Conservation (phyloP, 495 filamentous ascomycete genomes). For the Hapsidospora chrysogenum region DNA sequence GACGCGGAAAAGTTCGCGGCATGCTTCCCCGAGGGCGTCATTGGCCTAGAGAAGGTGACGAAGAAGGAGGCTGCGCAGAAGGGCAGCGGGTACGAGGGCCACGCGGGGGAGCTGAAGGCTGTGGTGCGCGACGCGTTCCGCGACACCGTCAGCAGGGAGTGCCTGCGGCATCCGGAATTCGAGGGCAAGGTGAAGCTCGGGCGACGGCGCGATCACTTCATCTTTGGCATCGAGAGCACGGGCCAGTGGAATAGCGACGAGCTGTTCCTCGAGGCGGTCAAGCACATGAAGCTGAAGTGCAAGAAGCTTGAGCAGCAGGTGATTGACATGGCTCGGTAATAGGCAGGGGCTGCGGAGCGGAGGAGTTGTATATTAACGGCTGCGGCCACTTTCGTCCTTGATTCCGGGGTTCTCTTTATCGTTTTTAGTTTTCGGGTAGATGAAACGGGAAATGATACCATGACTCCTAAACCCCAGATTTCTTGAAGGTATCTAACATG, state of each 20-base stretch:
- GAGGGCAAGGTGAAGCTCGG: conserved; percentile 88
- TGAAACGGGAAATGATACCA: neutral
- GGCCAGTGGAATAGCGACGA: conserved; percentile 85
- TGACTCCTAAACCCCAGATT: too few species aligned
- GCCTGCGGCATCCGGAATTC: conserved; percentile 83
- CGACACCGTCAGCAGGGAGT: conserved; percentile 90
- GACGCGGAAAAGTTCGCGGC: conserved; percentile 79
- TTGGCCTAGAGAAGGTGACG: conserved; percentile 59
- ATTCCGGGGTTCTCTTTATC: too few species aligned
- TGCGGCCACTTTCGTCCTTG: too few species aligned
- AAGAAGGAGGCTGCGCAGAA: conserved; percentile 41
- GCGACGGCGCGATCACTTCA: conserved; percentile 83
- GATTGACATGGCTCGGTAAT: conserved; percentile 26
- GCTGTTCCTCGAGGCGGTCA: conserved; percentile 77
- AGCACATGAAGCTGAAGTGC: conserved; percentile 63
- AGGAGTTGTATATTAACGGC: too few species aligned
- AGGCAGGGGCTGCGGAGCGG: neutral
- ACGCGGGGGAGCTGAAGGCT: conserved; percentile 61
- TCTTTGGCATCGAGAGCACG: conserved; percentile 87
- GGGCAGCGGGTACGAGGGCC: conserved; percentile 54
- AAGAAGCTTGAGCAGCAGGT: conserved; percentile 25
- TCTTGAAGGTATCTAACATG: too few species aligned
- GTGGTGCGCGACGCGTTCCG: conserved; percentile 69
- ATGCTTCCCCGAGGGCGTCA: conserved; percentile 85
- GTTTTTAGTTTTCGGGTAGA: neutral